A percentile compares a stretch with the other conserved stretches of the same genome.
phyloP scores from a whole-genome alignment of 495 filamentous ascomycete species.

The Penicillium goetzii region DNA sequence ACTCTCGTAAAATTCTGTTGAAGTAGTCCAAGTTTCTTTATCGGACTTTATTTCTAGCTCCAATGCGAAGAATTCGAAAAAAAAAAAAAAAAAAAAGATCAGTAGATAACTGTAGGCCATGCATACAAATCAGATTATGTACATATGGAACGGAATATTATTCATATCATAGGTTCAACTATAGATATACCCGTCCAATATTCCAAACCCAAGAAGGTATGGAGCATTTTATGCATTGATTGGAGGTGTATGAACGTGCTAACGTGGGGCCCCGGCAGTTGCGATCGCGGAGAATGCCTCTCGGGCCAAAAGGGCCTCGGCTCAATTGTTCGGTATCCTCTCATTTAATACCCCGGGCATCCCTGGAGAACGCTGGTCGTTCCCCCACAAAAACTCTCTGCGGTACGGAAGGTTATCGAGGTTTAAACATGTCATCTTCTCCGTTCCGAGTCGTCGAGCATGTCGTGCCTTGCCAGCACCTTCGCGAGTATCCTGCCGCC shows the following conservation, averaged over 20 bases:
- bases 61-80: neutral
- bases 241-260: neutral
- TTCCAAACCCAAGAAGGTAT: neutral
- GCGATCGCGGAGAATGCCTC: constrained; percentile 11
- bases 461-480: constrained; percentile 65
- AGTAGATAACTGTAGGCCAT: neutral
- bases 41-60: neutral
- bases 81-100: neutral
- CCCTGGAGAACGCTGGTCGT: constrained; percentile 3
- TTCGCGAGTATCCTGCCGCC: constrained; percentile 70
- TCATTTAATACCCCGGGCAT: constrained; percentile 17
- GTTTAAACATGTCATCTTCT: constrained; percentile 29
- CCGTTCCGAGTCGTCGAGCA: constrained; percentile 64
- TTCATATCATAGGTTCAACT: too few relatives aligned
- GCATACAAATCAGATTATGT: neutral
- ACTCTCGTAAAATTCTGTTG: neutral
- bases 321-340: constrained; percentile 8
- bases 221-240: neutral
- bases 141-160: neutral
- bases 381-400: constrained; percentile 1
- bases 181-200: neutral
- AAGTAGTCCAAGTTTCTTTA: neutral
- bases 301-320: constrained; percentile 17
- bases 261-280: constrained; percentile 19
- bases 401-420: neutral